Evolutionary conservation across 257 asterid species (phyloP).

Genomic region (Phtheirospermum japonicum): DNA sequence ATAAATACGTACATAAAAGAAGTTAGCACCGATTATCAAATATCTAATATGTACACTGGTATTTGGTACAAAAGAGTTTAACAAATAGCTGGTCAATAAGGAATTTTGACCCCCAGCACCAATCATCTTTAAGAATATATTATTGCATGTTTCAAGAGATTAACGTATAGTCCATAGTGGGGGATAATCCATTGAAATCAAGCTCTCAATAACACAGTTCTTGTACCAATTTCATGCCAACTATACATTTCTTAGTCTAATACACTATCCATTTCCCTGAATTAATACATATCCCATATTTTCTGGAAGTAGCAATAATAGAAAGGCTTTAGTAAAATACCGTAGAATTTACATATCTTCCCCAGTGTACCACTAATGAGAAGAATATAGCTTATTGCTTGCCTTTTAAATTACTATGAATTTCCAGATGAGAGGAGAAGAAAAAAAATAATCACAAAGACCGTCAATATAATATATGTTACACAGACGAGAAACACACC

Average conservation of each 20-base stretch:
- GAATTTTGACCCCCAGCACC: constrained; percentile 12
- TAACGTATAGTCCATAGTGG: constrained; percentile 2
- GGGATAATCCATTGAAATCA: not conserved
- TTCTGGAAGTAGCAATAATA: constrained; percentile 9
- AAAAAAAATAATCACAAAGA: constrained; percentile 18
- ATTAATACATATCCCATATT: not conserved
- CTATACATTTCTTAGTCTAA: not conserved
- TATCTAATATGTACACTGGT: too few relatives aligned
- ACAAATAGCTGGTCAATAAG: constrained; percentile 12
- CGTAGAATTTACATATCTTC: not conserved
- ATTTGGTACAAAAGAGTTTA: not conserved
- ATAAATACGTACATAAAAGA: constrained; percentile 3
- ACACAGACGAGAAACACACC: constrained; percentile 42
- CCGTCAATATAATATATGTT: constrained; percentile 20
- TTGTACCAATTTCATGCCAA: constrained; percentile 12
- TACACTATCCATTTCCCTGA: too few relatives aligned
- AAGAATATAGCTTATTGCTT: constrained; percentile 5
- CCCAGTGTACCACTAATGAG: constrained; percentile 6
- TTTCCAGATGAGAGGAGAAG: constrained; percentile 4
- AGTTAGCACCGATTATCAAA: too few relatives aligned
- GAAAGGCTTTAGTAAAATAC: not conserved
- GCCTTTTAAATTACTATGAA: constrained; percentile 1
- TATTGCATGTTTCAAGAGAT: constrained; percentile 14
- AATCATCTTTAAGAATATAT: not conserved
- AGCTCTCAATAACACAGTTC: not conserved